These are phyloP conservation scores for Plantago ovata DNA, from an alignment of 257 asterid species.

Conservation along the genomic window DNA sequence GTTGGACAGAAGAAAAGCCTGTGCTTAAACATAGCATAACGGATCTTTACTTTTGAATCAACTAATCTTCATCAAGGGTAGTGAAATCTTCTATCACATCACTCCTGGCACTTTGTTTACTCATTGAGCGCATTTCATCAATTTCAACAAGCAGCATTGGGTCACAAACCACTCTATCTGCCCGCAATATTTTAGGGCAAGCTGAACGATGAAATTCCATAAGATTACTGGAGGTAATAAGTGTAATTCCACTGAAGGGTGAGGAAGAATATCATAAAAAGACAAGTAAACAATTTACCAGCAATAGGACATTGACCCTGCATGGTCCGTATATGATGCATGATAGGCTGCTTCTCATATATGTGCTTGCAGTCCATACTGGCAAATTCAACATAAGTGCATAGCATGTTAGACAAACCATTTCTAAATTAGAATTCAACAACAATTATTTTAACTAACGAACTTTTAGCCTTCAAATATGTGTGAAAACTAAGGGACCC, in stretches of 20 bases:
- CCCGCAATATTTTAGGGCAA: conserved; percentile 57
- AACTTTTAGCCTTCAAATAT: neutral
- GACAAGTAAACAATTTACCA: conserved; percentile 39
- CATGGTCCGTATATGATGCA: conserved; percentile 49
- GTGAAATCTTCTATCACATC: conserved; percentile 82
- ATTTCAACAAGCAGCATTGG: conserved; percentile 65
- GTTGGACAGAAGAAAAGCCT: too few relatives aligned
- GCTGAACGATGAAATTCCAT: conserved; percentile 39
- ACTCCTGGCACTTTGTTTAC: conserved; percentile 34
- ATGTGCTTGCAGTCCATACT: conserved; percentile 96
- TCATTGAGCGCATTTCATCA: conserved; percentile 68
- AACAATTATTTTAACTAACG: neutral
- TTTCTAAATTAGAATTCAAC: neutral
- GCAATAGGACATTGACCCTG: conserved; percentile 66
- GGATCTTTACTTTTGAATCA: neutral
- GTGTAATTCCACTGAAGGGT: neutral
- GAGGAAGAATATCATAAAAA: neutral
- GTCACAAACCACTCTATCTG: conserved; percentile 58
- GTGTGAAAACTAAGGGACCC: too few relatives aligned
- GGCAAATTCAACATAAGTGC: conserved; percentile 20
- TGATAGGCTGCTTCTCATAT: conserved; percentile 59
- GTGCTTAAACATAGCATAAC: too few relatives aligned
- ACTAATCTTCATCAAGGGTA: conserved; percentile 32
- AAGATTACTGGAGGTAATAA: conserved; percentile 10
- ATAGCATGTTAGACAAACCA: neutral